Evolutionary conservation across 352 stramenopile genomes (phyloP).

Genomic region (Phytophthora pseudosyringae): DNA sequence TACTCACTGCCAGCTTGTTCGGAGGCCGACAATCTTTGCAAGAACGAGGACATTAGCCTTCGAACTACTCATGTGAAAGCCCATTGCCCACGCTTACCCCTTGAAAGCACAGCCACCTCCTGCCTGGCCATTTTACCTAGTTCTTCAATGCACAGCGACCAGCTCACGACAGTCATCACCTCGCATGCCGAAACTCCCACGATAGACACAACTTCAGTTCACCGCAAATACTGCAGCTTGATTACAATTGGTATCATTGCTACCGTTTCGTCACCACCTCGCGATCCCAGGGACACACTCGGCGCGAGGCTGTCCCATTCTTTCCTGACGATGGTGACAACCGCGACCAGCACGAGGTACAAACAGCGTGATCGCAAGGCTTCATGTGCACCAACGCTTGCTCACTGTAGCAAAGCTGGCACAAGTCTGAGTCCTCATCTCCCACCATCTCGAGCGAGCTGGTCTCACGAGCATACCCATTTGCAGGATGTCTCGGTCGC

Average conservation of each 20-base stretch:
- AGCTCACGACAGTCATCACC: constrained; percentile 5
- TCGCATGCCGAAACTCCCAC: constrained; percentile 14
- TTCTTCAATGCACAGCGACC: constrained; percentile 3
- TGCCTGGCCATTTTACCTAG: constrained; percentile 7
- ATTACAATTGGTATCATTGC: constrained; percentile 8
- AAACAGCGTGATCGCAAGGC: constrained; percentile 60
- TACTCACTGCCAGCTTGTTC: constrained; percentile 9
- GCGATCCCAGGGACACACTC: constrained; percentile 71
- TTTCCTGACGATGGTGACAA: constrained; percentile 42
- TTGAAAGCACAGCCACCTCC: background rate
- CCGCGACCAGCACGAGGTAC: constrained; percentile 52
- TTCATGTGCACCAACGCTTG: constrained; percentile 59
- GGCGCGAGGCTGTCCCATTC: constrained; percentile 21
- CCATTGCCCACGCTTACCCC: constrained; percentile 7
- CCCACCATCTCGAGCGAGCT: constrained; percentile 40
- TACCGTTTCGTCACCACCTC: constrained; percentile 51
- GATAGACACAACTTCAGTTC: constrained; percentile 7
- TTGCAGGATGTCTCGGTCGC: constrained; percentile 9
- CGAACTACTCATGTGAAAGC: background rate
- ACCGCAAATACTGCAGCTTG: constrained; percentile 21
- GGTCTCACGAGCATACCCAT: constrained; percentile 21
- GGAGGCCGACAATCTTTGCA: background rate
- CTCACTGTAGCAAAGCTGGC: constrained; percentile 55
- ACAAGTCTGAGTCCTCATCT: constrained; percentile 35
- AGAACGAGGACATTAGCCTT: constrained; percentile 9